These are phyloP conservation scores for Groenewaldozyma auringiensis DNA, from an alignment of 1,139 yeast species.

Conservation along the genomic window DNA sequence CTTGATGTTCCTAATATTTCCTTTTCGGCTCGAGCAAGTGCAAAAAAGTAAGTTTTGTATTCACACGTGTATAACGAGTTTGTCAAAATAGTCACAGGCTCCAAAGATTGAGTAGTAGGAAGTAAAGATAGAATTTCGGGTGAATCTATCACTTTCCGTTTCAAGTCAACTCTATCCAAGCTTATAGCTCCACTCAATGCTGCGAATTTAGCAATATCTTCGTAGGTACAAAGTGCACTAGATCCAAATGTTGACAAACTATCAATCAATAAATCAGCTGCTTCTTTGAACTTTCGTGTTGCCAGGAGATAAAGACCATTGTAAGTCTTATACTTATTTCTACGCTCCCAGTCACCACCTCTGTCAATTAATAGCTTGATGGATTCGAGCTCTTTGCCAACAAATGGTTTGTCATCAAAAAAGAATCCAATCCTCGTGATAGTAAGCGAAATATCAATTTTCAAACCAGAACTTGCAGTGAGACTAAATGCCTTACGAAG, in stretches of 20 bases:
- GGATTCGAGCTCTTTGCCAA: slow-evolving; percentile 67
- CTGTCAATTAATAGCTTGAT: slow-evolving; percentile 71
- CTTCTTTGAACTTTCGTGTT: slow-evolving; percentile 77
- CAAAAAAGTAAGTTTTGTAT: slow-evolving; percentile 72
- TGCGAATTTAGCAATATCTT: slow-evolving; percentile 83
- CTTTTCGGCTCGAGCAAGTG: slow-evolving; percentile 71
- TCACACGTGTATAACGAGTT: slow-evolving; percentile 86
- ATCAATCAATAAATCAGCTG: slow-evolving; percentile 76
- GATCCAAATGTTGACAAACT: slow-evolving; percentile 93
- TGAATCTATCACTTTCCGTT: slow-evolving; percentile 78
- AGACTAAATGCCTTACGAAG: slow-evolving; percentile 68
- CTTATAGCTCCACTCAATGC: slow-evolving; percentile 78
- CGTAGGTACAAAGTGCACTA: slow-evolving; percentile 85
- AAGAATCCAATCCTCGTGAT: slow-evolving; percentile 82
- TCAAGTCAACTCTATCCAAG: slow-evolving; percentile 76
- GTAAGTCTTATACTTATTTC: slow-evolving; percentile 90
- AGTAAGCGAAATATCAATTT: slow-evolving; percentile 77
- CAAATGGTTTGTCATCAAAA: slow-evolving; percentile 66
- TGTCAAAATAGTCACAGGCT: slow-evolving; percentile 76
- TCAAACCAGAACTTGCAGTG: slow-evolving; percentile 81
- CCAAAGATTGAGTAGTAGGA: slow-evolving; percentile 63
- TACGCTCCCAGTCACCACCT: slow-evolving; percentile 99
- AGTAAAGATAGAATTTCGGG: slow-evolving; percentile 85
- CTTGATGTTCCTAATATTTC: slow-evolving; percentile 65
- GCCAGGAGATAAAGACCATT: slow-evolving; percentile 77